Evolutionary conservation across 805 yeast genomes (phyloP).

Genomic region (Starmerella vitae): DNA sequence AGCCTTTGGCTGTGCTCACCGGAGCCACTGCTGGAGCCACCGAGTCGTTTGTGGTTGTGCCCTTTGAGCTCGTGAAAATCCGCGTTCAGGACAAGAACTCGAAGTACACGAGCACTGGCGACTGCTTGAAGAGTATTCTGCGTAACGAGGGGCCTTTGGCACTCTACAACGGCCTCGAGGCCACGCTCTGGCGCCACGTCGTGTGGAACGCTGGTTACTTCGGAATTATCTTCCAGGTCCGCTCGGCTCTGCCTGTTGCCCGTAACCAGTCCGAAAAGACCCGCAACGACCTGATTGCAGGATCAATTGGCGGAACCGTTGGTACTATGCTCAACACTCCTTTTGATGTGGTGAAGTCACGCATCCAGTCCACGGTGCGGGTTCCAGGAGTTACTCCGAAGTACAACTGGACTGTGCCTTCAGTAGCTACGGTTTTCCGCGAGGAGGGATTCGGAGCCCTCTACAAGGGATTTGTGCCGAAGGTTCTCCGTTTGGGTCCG

Average conservation of each 20-base stretch:
- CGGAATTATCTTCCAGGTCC: conserved; percentile 82
- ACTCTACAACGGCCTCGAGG: conserved; percentile 87
- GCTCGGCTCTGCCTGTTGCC: conserved; percentile 66
- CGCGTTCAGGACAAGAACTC: conserved; percentile 82
- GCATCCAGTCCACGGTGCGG: conserved; percentile 68
- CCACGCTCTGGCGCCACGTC: conserved; percentile 94
- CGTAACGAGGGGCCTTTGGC: conserved; percentile 67
- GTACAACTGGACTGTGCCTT: conserved; percentile 85
- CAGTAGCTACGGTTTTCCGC: conserved; percentile 54
- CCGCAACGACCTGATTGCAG: conserved; percentile 75
- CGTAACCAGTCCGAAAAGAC: conserved; percentile 60
- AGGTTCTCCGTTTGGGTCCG: conserved; percentile 93
- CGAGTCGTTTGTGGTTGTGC: conserved; percentile 93
- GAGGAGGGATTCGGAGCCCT: conserved; percentile 91
- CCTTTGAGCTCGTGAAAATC: conserved; percentile 91
- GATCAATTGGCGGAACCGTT: conserved; percentile 91
- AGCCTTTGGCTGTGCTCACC: conserved; percentile 72
- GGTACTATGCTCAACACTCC: conserved; percentile 96
- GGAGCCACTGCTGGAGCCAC: conserved; percentile 99
- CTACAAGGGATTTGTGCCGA: conserved; percentile 93
- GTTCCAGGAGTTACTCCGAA: conserved; percentile 66
- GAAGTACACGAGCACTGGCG: conserved; percentile 69
- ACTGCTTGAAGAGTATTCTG: conserved; percentile 61
- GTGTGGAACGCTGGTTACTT: conserved; percentile 97
- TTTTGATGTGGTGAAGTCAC: conserved; percentile 86